Base-by-base conservation (phyloP, 768 basidiomycete genomes). In the Boletus reticuloceps region DNA sequence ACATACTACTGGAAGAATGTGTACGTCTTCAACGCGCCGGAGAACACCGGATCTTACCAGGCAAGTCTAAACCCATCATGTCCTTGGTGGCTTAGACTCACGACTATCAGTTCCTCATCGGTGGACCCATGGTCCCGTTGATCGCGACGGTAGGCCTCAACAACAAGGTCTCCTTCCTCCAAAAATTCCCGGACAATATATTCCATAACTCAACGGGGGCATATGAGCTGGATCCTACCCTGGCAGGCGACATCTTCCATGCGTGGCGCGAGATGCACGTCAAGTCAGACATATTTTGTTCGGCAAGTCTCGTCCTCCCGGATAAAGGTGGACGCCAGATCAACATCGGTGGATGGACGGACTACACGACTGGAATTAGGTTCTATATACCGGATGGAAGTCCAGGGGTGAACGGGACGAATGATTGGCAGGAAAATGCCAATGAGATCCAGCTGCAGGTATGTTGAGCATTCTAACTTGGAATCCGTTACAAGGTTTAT, bases 241-340 rank as follows among this genome's bases (percentile, higher is more conserved):
- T 91, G 36, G 75, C 75, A 0, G 56, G 74, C 55, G 71, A 78
- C 31, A 74, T 73, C 51, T 8, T 40, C n/a, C 55, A 68, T 51
- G 81, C 88, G 8, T 92, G 88, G 88, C 85, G 89, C 38, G 77
- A 76, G 56, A 89, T 91, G 86, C 84, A 90, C 56, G 72, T 89
- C 60, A 76, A 88, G 70, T 77, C 86, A 12, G 86, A 92, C 60
- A 87, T 91, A 11, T 92, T 92, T 75, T 91, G 90, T 65, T 83
- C 89, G 5, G 90, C 75, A 10, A 81, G 82, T 44, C 73, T 92
- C 45, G 79, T 88, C 36, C 80, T 91, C 32, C 90, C 90, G 1
- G 90, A 91, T 65, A 86, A 84, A 56, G 83, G 72, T 16, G 90
- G 75, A 4, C 58, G 70, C 14, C 62, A 61, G 55, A 63, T 69